A percentile compares a stretch with the other conserved stretches of the same genome.
Evolutionary conservation across 768 basidiomycete genomes (phyloP).

Genomic region (Suillus alpinus): DNA sequence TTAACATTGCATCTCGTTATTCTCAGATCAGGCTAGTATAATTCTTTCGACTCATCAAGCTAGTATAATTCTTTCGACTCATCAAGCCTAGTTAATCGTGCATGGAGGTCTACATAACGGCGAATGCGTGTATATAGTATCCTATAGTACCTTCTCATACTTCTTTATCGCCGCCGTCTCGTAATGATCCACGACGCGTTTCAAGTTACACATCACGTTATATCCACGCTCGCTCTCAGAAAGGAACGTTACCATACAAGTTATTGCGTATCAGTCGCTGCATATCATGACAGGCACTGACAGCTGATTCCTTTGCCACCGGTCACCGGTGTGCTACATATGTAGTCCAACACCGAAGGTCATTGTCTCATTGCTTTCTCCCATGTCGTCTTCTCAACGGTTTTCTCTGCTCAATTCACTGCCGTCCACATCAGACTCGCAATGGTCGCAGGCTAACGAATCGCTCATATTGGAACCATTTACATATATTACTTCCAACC

Average conservation of each 20-base stretch:
- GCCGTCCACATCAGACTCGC: neutral
- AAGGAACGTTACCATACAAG: neutral
- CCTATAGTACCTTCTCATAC: no score
- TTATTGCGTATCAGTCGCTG: neutral
- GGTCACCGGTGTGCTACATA: neutral
- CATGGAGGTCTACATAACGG: neutral
- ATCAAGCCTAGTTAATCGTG: no score
- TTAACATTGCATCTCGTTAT: neutral
- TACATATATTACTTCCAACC: slow-evolving; percentile 75
- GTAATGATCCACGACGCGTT: neutral
- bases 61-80: neutral
- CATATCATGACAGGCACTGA: neutral
- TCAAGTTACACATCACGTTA: neutral
- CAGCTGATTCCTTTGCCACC: slow-evolving; percentile 14
- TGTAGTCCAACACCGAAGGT: neutral
- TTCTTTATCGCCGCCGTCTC: neutral
- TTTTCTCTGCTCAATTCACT: slow-evolving; percentile 2
- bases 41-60: neutral
- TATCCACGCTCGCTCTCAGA: neutral
- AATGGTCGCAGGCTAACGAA: slow-evolving; percentile 36
- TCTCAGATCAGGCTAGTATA: neutral
- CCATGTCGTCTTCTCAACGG: neutral
- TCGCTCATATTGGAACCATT: slow-evolving; percentile 76
- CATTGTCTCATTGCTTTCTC: neutral
- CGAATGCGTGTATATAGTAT: neutral